Conservation (phyloP, 139 green algal genomes). For the Tetraselmis striata region DNA sequence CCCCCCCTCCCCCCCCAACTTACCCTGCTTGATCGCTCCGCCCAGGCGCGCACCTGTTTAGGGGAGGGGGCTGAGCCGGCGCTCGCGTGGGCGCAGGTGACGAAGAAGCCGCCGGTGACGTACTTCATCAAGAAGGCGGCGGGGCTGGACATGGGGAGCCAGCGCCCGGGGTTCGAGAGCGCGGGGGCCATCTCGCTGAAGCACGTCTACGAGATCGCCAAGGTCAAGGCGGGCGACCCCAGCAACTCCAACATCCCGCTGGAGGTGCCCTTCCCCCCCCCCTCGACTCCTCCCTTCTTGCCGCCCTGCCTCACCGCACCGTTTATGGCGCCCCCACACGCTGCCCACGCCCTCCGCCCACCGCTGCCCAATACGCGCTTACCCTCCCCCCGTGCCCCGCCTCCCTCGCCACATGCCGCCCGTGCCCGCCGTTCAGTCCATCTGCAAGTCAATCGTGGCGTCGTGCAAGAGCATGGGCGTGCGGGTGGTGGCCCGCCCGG, state of each 20-base stretch:
- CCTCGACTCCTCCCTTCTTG: no score
- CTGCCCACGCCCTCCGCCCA: no score
- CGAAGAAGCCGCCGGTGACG: conserved; percentile 68
- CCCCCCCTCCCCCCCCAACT: no score
- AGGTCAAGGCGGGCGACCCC: conserved; percentile 19
- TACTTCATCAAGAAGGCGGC: conserved; percentile 85
- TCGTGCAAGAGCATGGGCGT: conserved; percentile 88
- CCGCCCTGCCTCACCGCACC: no score
- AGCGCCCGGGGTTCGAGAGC: conserved; percentile 69
- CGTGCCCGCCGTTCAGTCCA: conserved; percentile 53
- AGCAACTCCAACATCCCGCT: neutral
- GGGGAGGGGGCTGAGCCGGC: no score
- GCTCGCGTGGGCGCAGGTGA: no score
- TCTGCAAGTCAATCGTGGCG: conserved; percentile 69
- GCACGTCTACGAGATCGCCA: conserved; percentile 90
- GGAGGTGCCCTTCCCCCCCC: no score
- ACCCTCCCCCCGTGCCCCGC: no score
- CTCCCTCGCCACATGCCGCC: conserved; percentile 64
- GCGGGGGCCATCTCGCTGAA: conserved; percentile 75
- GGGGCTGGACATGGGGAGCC: conserved; percentile 55
- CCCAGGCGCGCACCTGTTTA: no score
- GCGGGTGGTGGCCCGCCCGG: conserved; percentile 46
- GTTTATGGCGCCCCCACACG: no score
- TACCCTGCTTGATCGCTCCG: no score
- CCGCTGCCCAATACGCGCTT: no score